Base-by-base conservation (phyloP, 1,284 basidiomycete species). In the Ustilago xerochloae region DNA sequence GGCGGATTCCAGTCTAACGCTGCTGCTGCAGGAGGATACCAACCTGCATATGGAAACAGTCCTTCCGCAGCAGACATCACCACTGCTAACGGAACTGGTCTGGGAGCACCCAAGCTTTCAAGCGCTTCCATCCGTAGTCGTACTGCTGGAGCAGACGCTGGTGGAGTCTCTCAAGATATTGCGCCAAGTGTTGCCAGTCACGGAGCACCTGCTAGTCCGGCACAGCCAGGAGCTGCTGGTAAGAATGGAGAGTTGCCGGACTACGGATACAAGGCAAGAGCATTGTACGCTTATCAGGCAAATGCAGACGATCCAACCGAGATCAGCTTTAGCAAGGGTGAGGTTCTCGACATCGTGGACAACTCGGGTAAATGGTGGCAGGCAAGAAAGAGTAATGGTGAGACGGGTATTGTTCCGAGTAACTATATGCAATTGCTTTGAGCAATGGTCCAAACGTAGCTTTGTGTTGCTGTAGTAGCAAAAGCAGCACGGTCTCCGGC, bases 271-370 rank as follows among this genome's bases (percentile, higher is more conserved):
- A 91, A 89, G 83, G 93, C 93, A 38, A 92, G 92, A 80, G 94
- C 93, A 15, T 86, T 95, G 55, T 96, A 94, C 87, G 89, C 91
- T 50, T 96, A 99, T 87, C 90, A 89, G 63, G 96, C 95, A 30
- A 93, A 91, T 9, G 88, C 92, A 18, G 94, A 98, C 72, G 96
- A 99, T 85, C 93, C 95, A 9, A 97, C 93, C 81, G 97, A 99
- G 86, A 92, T 99, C 51, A 93, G 92, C 46, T 98, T 99, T 85
- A 84, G 87, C 60, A 98, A 98, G 85, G 94, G 94, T 54, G 96
- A 99, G 83, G 88, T 94, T 41, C 89, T 99, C 73, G 94, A 98
- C 63, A 93, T 99, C 70, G 86, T 96, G 54, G 97, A 99, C 86
- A 95, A 93, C 85, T 89, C 91, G 77, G 86, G 85, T 69, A 85